Conservation (phyloP, 768 basidiomycete species). For the Favolaschia claudopus region DNA sequence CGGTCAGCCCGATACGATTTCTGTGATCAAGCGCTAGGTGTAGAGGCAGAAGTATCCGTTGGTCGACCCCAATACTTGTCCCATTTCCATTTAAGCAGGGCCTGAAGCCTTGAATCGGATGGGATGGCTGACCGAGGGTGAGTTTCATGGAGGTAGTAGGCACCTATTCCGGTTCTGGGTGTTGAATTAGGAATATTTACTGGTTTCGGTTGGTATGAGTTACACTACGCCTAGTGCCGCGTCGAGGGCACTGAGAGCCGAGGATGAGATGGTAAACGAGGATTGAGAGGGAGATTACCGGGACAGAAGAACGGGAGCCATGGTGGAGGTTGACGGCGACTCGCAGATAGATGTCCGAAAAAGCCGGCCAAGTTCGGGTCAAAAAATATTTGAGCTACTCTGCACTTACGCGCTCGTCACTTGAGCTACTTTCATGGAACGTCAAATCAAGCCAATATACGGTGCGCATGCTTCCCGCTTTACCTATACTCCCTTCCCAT, state of each 20-base stretch:
- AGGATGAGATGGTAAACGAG: slow-evolving; percentile 6
- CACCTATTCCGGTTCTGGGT: slow-evolving; percentile 67
- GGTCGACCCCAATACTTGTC: slow-evolving; percentile 48
- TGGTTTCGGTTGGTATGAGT: too few species aligned
- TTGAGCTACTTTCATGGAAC: slow-evolving; percentile 74
- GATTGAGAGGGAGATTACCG: slow-evolving; percentile 42
- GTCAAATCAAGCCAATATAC: slow-evolving; percentile 87
- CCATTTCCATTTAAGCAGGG: slow-evolving; percentile 75
- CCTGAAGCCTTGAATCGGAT: slow-evolving; percentile 58
- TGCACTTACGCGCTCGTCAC: slow-evolving; percentile 10
- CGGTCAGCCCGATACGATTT: too few species aligned
- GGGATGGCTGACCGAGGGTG: slow-evolving; percentile 76
- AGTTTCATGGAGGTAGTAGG: slow-evolving; percentile 82
- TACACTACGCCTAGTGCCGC: slow-evolving; percentile 73
- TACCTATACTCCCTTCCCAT: slow-evolving; percentile 1
- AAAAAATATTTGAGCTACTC: slow-evolving; percentile 5
- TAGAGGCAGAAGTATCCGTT: slow-evolving; percentile 44
- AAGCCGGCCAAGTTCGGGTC: slow-evolving; percentile 4
- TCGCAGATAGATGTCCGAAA: too few species aligned
- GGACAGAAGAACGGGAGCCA: slow-evolving; percentile 58
- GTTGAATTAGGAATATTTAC: slow-evolving; percentile 1
- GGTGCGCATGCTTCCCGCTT: slow-evolving; percentile 52
- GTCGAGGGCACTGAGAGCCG: slow-evolving; percentile 63
- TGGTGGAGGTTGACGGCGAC: slow-evolving; percentile 12
- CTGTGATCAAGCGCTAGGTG: neutral